Base-by-base conservation (phyloP, 768 basidiomycete species). In the Pleurotus cornucopiae region DNA sequence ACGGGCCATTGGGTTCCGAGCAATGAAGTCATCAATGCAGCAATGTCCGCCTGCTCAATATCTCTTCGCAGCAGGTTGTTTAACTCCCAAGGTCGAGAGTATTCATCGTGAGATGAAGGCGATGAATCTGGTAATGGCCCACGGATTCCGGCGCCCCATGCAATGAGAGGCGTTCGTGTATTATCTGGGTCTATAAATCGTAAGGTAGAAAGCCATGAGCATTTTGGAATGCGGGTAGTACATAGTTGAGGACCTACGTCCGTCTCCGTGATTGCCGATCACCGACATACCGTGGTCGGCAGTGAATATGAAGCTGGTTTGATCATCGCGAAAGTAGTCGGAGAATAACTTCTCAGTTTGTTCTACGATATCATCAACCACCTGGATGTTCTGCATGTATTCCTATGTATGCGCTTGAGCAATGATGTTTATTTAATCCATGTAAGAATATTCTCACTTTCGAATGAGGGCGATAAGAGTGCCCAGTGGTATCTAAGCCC, bases 261-360 rank as follows among this genome's bases (percentile, higher is more conserved):
- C 92, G 58, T 94, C 92, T 3, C 92, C 92, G 57, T 94, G 92
- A 64, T 93, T 94, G 11, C 92, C 92, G 54, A 91, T 87, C 30
- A 76, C 80, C 3, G 88, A 89, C 92, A 94, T 94, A 6, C 92
- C 92, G 64, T 94, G 92, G 67, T 94, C 92, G 0, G 92, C 89
- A 2, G 89, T 94, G 66, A 91, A 94, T 30, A 94, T 69, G 64
- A 79, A 93, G 57, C 80, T 81, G 0, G 90, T 92, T 55, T 86
- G 81, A 18, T 82, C 71, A 57, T 90, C 87, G 30, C 71, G 62
- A 62, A 84, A 94, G 65, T 88, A 93, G 4, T 81, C 73, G 0
- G 69, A 66, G 18, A 94, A 65, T 2, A 91, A 73, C 38, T 69
- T 61, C 59, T 91, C 88, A 1, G 87, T 83, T 54, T 82, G 75